Evolutionary conservation across 1,139 yeast species (phyloP).

Genomic region (Debaryomycetaceae sp.): DNA sequence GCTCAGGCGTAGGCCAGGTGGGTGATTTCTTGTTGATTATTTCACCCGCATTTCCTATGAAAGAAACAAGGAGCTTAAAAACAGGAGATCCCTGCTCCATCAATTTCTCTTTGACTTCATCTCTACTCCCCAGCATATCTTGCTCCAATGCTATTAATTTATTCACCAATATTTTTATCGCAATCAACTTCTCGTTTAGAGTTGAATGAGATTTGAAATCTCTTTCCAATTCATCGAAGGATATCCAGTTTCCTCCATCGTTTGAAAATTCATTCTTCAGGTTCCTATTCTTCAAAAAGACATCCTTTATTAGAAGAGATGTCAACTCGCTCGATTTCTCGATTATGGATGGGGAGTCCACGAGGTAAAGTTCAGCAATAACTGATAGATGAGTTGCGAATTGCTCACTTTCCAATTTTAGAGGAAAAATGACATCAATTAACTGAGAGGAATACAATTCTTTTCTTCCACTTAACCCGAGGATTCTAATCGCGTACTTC

Average conservation of each 20-base stretch:
- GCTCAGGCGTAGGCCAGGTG: conserved; percentile 60
- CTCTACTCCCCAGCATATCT: conserved; percentile 16
- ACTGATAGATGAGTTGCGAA: conserved; percentile 59
- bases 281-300: conserved; percentile 50
- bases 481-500: conserved; percentile 58
- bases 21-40: conserved; percentile 48
- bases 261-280: conserved; percentile 18
- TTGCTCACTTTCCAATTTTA: conserved; percentile 31
- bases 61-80: conserved; percentile 60
- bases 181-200: conserved; percentile 47
- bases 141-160: conserved; percentile 39
- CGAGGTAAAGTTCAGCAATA: conserved; percentile 58
- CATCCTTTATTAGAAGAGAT: conserved; percentile 54
- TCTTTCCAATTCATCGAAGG: conserved; percentile 39
- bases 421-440: conserved; percentile 47
- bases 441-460: conserved; percentile 38
- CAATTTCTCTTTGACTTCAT: conserved; percentile 28
- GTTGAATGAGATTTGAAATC: conserved; percentile 14
- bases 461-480: conserved; percentile 46
- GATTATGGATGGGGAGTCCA: conserved; percentile 50
- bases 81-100: conserved; percentile 53
- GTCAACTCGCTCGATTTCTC: conserved; percentile 58
- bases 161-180: conserved; percentile 62
- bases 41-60: conserved; percentile 82
- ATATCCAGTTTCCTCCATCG: conserved; percentile 46